Conservation (phyloP, 192 early-diverging fungal genomes). For the Rhizoclosmatium sp. region DNA sequence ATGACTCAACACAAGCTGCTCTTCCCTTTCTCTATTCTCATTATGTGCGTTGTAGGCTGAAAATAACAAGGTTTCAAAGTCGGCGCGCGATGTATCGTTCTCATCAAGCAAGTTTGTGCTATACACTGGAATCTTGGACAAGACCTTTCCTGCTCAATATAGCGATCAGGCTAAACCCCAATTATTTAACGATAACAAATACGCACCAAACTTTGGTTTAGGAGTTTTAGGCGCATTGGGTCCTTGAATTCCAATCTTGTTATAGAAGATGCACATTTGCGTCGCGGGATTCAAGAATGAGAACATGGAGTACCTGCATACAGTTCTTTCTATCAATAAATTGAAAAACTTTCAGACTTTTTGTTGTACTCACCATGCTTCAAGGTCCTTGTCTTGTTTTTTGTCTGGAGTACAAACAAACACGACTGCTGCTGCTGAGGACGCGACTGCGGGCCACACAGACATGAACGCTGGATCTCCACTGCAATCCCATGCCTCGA, state of each 20-base stretch:
- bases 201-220: constrained; percentile 29
- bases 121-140: constrained; percentile 42
- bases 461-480: constrained; percentile 49
- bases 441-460: constrained; percentile 47
- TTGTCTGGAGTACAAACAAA: constrained; percentile 46
- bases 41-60: constrained; percentile 30
- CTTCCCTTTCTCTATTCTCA: constrained; percentile 49
- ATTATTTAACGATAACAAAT: not conserved
- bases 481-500: constrained; percentile 61
- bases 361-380: constrained; percentile 43
- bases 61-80: constrained; percentile 51
- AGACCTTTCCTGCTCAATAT: constrained; percentile 33
- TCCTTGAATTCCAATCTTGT: constrained; percentile 26
- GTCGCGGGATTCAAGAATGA: constrained; percentile 39
- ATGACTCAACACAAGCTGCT: constrained; percentile 44
- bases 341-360: not conserved
- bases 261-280: constrained; percentile 49
- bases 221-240: constrained; percentile 6
- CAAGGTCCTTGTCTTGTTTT: constrained; percentile 54
- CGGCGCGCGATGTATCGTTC: constrained; percentile 43
- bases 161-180: not conserved
- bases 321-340: no score
- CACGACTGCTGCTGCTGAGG: constrained; percentile 44
- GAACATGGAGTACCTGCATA: constrained; percentile 46
- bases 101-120: constrained; percentile 45